Conservation (phyloP, 2,329 filamentous ascomycete genomes). For the Dactylellina cionopaga region DNA sequence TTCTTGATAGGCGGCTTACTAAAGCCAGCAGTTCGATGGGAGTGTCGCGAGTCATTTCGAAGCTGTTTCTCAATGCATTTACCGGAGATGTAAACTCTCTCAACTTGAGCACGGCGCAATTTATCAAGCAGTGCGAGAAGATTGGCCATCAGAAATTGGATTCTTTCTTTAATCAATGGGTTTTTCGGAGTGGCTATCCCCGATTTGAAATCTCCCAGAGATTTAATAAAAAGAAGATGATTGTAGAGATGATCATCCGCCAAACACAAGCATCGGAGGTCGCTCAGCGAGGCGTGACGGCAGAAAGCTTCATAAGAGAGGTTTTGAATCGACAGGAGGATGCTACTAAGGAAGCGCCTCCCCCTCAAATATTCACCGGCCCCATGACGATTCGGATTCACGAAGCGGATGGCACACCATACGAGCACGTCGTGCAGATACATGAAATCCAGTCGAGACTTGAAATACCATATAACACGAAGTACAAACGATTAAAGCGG, state of each 20-base stretch:
- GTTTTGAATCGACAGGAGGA: constrained; percentile 71
- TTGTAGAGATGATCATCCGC: constrained; percentile 87
- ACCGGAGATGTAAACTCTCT: constrained; percentile 78
- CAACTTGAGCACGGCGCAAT: constrained; percentile 77
- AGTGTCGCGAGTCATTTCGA: constrained; percentile 83
- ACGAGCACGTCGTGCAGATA: constrained; percentile 97
- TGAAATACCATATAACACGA: constrained; percentile 98
- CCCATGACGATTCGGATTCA: constrained; percentile 98
- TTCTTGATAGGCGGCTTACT: constrained; percentile 87
- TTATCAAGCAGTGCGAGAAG: constrained; percentile 86
- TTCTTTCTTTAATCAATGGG: constrained; percentile 92
- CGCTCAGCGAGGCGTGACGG: constrained; percentile 68
- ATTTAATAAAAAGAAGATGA: constrained; percentile 97
- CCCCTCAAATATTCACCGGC: constrained; percentile 73
- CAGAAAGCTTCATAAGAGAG: constrained; percentile 79
- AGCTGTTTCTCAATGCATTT: constrained; percentile 85
- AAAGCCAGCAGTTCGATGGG: constrained; percentile 88
- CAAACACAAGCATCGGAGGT: constrained; percentile 74
- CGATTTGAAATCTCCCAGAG: constrained; percentile 84
- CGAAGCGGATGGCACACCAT: constrained; percentile 96
- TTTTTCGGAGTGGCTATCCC: constrained; percentile 87
- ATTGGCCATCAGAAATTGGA: constrained; percentile 87
- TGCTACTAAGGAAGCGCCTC: constrained; percentile 1
- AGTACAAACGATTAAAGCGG: constrained; percentile 95
- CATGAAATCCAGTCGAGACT: constrained; percentile 85